A percentile compares a stretch with the other conserved stretches of the same genome.
Conservation (phyloP, 306 rosid species). For the Urtica urens region DNA sequence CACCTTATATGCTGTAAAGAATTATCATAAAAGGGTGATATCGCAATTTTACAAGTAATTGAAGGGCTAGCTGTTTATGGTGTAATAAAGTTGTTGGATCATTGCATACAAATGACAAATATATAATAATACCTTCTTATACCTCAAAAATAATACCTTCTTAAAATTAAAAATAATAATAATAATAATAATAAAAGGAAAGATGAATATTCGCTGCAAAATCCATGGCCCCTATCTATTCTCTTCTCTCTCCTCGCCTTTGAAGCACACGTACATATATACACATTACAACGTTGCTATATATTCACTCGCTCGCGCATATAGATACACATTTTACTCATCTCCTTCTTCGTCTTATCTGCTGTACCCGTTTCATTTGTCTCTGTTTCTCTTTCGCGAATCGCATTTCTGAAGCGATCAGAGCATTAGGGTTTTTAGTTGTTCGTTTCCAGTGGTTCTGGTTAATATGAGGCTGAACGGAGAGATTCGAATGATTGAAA, state of each 20-base stretch:
- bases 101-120: no score
- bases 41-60: no score
- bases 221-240: conserved; percentile 1
- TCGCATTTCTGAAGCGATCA: not conserved
- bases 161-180: no score
- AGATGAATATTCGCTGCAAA: conserved; percentile 10
- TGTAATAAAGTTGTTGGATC: no score
- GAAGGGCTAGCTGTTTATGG: no score
- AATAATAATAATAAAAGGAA: no score
- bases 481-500: not conserved
- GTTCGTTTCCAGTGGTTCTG: not conserved
- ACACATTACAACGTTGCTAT: not conserved
- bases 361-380: not conserved
- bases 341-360: not conserved
- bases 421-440: not conserved
- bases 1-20: no score
- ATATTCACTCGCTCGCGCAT: conserved; percentile 7
- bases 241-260: conserved; percentile 5
- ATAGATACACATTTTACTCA: conserved; percentile 2
- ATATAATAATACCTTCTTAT: no score
- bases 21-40: no score
- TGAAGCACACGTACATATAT: not conserved
- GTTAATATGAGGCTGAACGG: conserved; percentile 23
- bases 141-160: no score
- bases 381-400: not conserved